Conservation (phyloP, 208 protist genomes). For the Trypanosoma scelopori region DNA sequence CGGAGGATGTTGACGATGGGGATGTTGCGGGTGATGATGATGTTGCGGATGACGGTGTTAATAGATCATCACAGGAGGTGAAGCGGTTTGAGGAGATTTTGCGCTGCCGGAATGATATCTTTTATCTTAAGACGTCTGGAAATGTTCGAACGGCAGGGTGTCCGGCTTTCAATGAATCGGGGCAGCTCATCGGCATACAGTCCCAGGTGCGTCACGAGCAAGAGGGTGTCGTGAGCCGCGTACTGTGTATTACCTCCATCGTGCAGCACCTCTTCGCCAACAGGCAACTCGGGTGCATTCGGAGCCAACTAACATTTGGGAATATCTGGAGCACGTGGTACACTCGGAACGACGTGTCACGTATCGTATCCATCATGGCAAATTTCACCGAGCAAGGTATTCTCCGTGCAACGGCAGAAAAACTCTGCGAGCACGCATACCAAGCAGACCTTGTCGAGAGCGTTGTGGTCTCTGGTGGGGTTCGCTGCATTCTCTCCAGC, state of each 20-base stretch:
- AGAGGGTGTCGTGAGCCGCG: conserved; percentile 79
- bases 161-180: conserved; percentile 86
- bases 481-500: conserved; percentile 59
- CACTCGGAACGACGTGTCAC: conserved; percentile 66
- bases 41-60: conserved; percentile 1
- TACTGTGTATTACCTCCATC: conserved; percentile 78
- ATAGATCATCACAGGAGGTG: conserved; percentile 39
- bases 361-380: conserved; percentile 67
- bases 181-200: conserved; percentile 83
- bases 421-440: conserved; percentile 66
- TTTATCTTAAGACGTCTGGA: conserved; percentile 76
- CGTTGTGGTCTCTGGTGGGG: conserved; percentile 52
- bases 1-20: conserved; percentile 10
- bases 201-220: conserved; percentile 63
- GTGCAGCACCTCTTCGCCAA: conserved; percentile 92
- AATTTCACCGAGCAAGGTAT: conserved; percentile 77
- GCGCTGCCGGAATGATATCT: conserved; percentile 63
- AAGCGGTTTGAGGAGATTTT: conserved; percentile 91
- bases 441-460: conserved; percentile 46
- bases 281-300: conserved; percentile 64
- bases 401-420: conserved; percentile 50
- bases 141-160: conserved; percentile 69
- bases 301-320: conserved; percentile 59
- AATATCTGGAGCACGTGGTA: conserved; percentile 92
- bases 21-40: background rate